Percentiles rank a stretch among this genome's conserved stretches.
Conservation (phyloP, 1,139 yeast genomes). For the Pneumocystis jirovecii region DNA sequence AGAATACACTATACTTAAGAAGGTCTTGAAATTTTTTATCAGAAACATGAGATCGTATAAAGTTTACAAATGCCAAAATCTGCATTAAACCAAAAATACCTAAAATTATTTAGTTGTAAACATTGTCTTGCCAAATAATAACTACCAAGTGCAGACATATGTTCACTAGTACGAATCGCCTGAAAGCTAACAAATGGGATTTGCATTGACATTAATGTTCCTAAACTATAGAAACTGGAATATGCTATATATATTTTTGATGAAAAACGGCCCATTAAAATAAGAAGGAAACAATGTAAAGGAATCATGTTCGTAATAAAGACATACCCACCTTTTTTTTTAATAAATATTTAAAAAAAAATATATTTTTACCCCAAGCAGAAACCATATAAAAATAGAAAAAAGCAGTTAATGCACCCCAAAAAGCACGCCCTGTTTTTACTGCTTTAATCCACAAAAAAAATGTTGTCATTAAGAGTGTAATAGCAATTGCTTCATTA, state of each 20-base stretch:
- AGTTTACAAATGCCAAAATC: slow-evolving; percentile 74
- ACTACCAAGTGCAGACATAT: slow-evolving; percentile 87
- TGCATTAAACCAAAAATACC: slow-evolving; percentile 81
- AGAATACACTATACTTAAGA: slow-evolving; percentile 39
- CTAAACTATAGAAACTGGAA: slow-evolving; percentile 92
- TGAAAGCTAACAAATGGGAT: slow-evolving; percentile 96
- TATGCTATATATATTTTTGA: slow-evolving; percentile 76
- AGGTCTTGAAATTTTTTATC: slow-evolving; percentile 62
- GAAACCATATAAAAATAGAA: slow-evolving; percentile 97
- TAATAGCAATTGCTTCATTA: slow-evolving; percentile 97
- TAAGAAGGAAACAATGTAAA: slow-evolving; percentile 75
- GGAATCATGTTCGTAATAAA: slow-evolving; percentile 97
- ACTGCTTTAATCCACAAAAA: slow-evolving; percentile 90
- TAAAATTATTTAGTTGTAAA: background rate
- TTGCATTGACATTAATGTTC: slow-evolving; percentile 96
- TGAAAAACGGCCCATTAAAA: slow-evolving; percentile 88
- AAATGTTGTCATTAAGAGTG: slow-evolving; percentile 86
- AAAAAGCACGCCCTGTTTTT: slow-evolving; percentile 77
- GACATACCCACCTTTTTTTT: slow-evolving; percentile 51
- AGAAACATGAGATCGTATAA: slow-evolving; percentile 59
- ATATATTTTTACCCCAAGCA: slow-evolving; percentile 67
- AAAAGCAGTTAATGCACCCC: slow-evolving; percentile 71
- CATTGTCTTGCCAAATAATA: background rate
- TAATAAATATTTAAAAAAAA: background rate
- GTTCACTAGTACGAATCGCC: slow-evolving; percentile 94